These are phyloP conservation scores for Macrolepiota albuminosa DNA, from an alignment of 768 basidiomycete species.

Conservation along the genomic window DNA sequence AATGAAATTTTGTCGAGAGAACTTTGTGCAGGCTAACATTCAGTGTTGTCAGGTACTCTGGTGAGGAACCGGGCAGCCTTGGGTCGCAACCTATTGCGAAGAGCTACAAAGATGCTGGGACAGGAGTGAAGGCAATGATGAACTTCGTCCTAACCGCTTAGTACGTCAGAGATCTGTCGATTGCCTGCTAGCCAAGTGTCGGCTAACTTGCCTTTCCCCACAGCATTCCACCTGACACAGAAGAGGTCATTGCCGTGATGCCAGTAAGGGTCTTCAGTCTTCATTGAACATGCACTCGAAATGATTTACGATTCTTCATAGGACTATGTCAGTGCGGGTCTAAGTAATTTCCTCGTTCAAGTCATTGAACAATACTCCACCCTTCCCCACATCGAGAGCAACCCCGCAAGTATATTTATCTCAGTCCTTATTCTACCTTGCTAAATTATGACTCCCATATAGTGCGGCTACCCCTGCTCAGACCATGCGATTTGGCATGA, in stretches of 20 bases:
- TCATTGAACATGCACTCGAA: background rate
- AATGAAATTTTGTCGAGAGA: background rate
- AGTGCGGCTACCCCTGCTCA: conserved; percentile 59
- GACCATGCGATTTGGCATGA: conserved; percentile 64
- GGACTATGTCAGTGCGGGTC: conserved; percentile 26
- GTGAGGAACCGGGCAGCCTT: conserved; percentile 45
- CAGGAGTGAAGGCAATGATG: conserved; percentile 35
- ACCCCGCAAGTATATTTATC: conserved; percentile 22
- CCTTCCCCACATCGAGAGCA: conserved; percentile 36
- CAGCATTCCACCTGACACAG: conserved; percentile 41
- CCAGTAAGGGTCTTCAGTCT: conserved; percentile 17
- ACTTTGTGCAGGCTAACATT: background rate
- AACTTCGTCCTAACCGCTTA: conserved; percentile 43
- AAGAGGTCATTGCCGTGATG: conserved; percentile 31
- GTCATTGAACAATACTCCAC: conserved; percentile 38
- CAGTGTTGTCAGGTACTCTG: conserved; percentile 21
- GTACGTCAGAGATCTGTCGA: conserved; percentile 13
- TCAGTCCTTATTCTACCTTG: conserved; percentile 8
- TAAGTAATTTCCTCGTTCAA: conserved; percentile 38
- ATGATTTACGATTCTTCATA: background rate
- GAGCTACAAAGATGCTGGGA: conserved; percentile 36
- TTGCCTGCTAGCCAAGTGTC: no score
- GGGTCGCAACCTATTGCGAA: conserved; percentile 44
- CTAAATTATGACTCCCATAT: background rate
- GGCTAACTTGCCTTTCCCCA: conserved; percentile 6